Percentiles rank a stretch among this genome's conserved stretches.
Conservation (phyloP, 495 filamentous ascomycete genomes). For the Trichoderma virens region DNA sequence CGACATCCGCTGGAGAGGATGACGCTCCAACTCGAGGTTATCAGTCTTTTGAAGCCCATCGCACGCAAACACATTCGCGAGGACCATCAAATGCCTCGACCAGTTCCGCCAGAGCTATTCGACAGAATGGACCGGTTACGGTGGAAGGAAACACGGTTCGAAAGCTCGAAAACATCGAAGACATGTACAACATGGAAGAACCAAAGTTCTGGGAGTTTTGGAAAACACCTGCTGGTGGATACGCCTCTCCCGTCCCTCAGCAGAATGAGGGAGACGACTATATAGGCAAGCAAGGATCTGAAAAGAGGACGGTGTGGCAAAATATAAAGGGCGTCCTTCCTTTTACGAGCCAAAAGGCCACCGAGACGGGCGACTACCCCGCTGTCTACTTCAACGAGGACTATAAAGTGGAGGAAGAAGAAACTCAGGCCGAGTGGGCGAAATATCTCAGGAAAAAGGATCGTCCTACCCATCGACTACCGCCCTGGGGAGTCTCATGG, state of each 20-base stretch:
- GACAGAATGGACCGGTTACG: neutral
- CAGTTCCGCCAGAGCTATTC: neutral
- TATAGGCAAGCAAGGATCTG: slow-evolving; percentile 28
- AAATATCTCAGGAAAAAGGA: slow-evolving; percentile 74
- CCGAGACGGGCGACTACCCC: slow-evolving; percentile 54
- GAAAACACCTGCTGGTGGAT: slow-evolving; percentile 44
- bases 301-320: slow-evolving; percentile 35
- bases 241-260: slow-evolving; percentile 45
- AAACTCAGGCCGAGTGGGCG: slow-evolving; percentile 73
- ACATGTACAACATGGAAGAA: slow-evolving; percentile 34
- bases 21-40: slow-evolving; percentile 4
- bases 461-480: slow-evolving; percentile 77
- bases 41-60: slow-evolving; percentile 9
- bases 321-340: slow-evolving; percentile 36
- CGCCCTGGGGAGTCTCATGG: slow-evolving; percentile 29
- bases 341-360: slow-evolving; percentile 28
- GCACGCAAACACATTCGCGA: slow-evolving; percentile 27
- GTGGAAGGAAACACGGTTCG: slow-evolving; percentile 37
- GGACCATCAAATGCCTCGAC: slow-evolving; percentile 12
- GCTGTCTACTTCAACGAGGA: slow-evolving; percentile 31
- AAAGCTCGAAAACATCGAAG: slow-evolving; percentile 33
- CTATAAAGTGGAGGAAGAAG: slow-evolving; percentile 55
- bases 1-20: neutral
- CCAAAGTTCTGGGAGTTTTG: slow-evolving; percentile 47
- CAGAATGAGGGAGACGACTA: slow-evolving; percentile 34